These are phyloP conservation scores for Penicillium frequentans DNA, from an alignment of 2,329 filamentous ascomycete species.

Conservation along the genomic window DNA sequence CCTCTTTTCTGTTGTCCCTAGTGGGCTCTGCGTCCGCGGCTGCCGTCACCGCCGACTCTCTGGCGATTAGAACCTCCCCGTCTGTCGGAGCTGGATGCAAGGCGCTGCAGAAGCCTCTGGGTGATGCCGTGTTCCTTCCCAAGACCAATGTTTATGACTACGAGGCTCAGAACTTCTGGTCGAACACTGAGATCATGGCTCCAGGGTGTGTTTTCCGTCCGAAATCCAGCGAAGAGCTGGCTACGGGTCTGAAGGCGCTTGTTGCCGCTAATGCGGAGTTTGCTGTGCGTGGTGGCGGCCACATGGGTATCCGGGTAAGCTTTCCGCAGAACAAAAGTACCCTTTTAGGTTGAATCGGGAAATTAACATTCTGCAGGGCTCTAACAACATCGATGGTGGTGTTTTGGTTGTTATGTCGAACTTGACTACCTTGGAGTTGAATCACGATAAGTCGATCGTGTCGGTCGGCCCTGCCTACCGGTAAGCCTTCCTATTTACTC, in stretches of 20 bases:
- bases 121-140: constrained; percentile 23
- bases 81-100: constrained; percentile 17
- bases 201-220: constrained; percentile 38
- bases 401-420: constrained; percentile 35
- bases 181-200: constrained; percentile 35
- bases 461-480: constrained; percentile 30
- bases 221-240: constrained; percentile 25
- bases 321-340: neutral
- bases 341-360: neutral
- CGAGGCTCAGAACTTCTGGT: constrained; percentile 36
- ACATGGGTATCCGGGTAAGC: constrained; percentile 34
- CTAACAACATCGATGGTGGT: constrained; percentile 35
- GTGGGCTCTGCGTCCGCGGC: constrained; percentile 2
- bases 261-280: constrained; percentile 25
- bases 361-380: constrained; percentile 21
- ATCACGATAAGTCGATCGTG: constrained; percentile 27
- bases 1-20: constrained; percentile 14
- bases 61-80: neutral
- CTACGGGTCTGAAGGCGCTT: constrained; percentile 22
- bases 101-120: constrained; percentile 14
- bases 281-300: constrained; percentile 35
- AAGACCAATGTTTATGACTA: constrained; percentile 29
- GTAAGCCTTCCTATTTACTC: constrained; percentile 10
- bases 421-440: constrained; percentile 29
- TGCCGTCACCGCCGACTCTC: constrained; percentile 2